Evolutionary conservation across 306 rosid species (phyloP), one percentile per base, ranked within the genome.

Genomic region (Gleditsia sinensis): DNA sequence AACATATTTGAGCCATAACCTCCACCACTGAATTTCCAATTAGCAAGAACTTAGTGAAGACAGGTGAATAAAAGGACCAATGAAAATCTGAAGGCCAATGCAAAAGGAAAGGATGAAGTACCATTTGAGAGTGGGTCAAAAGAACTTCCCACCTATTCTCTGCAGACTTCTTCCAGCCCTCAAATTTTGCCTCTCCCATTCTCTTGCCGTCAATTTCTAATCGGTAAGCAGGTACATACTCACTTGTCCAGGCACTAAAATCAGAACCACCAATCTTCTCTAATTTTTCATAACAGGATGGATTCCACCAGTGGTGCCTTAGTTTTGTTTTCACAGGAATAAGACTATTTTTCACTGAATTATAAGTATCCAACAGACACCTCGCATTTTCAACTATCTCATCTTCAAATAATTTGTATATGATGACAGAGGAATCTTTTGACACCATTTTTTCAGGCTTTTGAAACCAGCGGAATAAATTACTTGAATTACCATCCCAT

Each of bases 81-180:
- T 8, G 43, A 73, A 64, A 56, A 54, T 67, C 63, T 20, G 32
- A 78, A 68, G 36, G 69, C 57, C 71, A 46, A 30, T 27, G 63
- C 65, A 62, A 70, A 77, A 85, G 83, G 83, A 74, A 84, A 69
- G 82, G 79, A 78, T 36, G 45, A 66, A 72, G 43, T 91, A 94
- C 98, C 98, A 91, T 89, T 86, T 94, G 98, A 72, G 97, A 86
- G 90, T 94, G 96, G 71, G 98, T 91, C 86, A 89, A 84, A 81
- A 89, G 85, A 61, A 88, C 94, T 81, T 91, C 98, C 96, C 91
- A 88, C 82, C 71, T 82, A 84, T 87, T 87, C 67, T 83, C 87
- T 23, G 78, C 62, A 76, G 87, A 84, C 78, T 82, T 83, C 73
- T 88, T 88, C 97, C 94, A 88, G 59, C 97, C 98, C 48, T 88